Conservation (phyloP, 495 filamentous ascomycete genomes). For the Aspergillus affinis region DNA sequence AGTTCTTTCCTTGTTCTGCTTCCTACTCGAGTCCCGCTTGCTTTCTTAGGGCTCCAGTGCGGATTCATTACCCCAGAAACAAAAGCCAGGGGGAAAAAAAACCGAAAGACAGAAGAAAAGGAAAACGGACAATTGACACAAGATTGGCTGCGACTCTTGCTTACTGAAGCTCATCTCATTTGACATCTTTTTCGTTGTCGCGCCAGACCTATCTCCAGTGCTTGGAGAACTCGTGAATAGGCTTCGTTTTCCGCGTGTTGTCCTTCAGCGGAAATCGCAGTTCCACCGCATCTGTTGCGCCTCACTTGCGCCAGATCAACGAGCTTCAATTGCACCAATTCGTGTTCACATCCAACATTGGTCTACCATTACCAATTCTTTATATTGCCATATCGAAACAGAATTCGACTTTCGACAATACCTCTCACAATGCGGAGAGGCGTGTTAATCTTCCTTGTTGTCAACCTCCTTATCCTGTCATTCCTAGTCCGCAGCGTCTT, state of each 20-base stretch:
- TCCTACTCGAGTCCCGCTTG: not conserved
- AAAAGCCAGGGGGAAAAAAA: not conserved
- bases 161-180: not conserved
- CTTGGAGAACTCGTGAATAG: not conserved
- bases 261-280: not conserved
- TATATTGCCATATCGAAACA: not conserved
- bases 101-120: too few relatives aligned
- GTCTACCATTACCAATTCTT: not conserved
- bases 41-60: not conserved
- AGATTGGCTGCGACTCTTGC: not conserved
- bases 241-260: not conserved
- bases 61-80: not conserved
- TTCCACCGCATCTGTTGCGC: not conserved
- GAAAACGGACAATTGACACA: too few relatives aligned
- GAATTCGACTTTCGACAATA: not conserved
- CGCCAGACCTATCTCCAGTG: not conserved
- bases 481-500: conserved; percentile 62
- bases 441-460: conserved; percentile 60
- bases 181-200: not conserved
- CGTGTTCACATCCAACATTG: not conserved
- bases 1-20: not conserved
- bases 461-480: conserved; percentile 58
- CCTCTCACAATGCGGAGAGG: conserved; percentile 60
- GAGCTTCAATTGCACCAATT: not conserved
- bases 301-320: not conserved